Conservation (phyloP, 2,329 filamentous ascomycete genomes). For the Cryphonectria naterciae region DNA sequence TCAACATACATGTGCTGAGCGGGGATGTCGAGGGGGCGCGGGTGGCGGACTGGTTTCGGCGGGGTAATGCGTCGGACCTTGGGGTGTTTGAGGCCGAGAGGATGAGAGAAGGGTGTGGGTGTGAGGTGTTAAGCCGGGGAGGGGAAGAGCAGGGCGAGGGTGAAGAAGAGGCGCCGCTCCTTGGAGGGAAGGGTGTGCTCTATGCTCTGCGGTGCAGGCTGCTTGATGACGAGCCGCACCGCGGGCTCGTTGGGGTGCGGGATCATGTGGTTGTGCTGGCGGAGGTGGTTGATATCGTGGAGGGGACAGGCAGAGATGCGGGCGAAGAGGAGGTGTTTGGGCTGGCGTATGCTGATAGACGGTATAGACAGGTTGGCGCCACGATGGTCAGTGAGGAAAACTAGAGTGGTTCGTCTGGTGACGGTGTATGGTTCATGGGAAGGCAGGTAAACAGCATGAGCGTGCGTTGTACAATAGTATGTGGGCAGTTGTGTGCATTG, state of each 20-base stretch:
- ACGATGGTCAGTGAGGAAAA: constrained; percentile 36
- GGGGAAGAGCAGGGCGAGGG: constrained; percentile 26
- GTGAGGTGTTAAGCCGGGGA: constrained; percentile 31
- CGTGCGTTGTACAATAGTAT: neutral
- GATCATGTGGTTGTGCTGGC: constrained; percentile 59
- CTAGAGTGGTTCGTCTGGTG: neutral
- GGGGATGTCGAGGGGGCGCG: constrained; percentile 51
- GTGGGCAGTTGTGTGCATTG: neutral
- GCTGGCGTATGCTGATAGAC: constrained; percentile 54
- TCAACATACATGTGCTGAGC: constrained; percentile 60
- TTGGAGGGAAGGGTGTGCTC: constrained; percentile 57
- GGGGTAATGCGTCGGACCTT: constrained; percentile 47
- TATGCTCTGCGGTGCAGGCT: constrained; percentile 50
- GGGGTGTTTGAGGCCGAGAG: constrained; percentile 42
- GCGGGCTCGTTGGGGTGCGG: constrained; percentile 51
- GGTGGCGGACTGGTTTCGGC: constrained; percentile 57
- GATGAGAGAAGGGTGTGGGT: constrained; percentile 36
- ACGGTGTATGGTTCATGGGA: neutral
- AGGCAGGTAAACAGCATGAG: neutral
- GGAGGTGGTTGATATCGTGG: constrained; percentile 52
- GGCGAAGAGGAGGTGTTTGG: constrained; percentile 43
- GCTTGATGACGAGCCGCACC: constrained; percentile 43
- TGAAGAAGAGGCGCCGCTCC: constrained; percentile 43
- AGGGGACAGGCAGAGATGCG: constrained; percentile 34
- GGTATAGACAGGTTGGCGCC: constrained; percentile 49